phyloP scores from a whole-genome alignment of 768 basidiomycete species.

The Boletus rubropictus region DNA sequence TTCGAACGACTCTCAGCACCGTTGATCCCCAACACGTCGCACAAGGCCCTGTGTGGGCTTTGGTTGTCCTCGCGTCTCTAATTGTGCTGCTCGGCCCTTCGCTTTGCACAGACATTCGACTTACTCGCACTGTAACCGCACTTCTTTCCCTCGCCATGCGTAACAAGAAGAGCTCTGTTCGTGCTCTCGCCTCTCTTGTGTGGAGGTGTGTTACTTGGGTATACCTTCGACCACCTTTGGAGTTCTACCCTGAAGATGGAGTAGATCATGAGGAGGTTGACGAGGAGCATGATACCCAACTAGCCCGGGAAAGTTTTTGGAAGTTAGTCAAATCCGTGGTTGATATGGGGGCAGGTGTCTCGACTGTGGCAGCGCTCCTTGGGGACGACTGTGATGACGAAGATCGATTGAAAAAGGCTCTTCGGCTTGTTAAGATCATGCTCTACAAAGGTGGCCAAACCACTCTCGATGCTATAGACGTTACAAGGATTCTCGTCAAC shows the following conservation, averaged over 20 bases:
- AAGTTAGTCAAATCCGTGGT: conserved; percentile 47
- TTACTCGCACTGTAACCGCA: conserved; percentile 43
- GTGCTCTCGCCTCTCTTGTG: conserved; percentile 52
- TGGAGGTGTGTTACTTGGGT: conserved; percentile 68
- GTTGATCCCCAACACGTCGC: conserved; percentile 55
- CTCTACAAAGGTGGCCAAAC: conserved; percentile 45
- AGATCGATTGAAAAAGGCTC: conserved; percentile 37
- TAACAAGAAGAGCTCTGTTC: conserved; percentile 58
- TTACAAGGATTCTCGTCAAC: conserved; percentile 39
- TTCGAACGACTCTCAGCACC: conserved; percentile 55
- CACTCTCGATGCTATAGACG: conserved; percentile 51
- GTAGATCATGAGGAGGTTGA: conserved; percentile 15
- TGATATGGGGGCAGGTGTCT: conserved; percentile 54
- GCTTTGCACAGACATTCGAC: conserved; percentile 40
- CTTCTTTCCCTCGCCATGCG: conserved; percentile 52
- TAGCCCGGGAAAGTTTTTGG: conserved; percentile 38
- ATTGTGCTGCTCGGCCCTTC: conserved; percentile 60
- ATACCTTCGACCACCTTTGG: conserved; percentile 51
- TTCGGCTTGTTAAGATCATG: conserved; percentile 54
- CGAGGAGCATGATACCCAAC: conserved; percentile 22
- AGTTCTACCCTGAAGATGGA: conserved; percentile 18
- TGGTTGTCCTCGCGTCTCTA: conserved; percentile 59
- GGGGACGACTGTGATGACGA: conserved; percentile 38
- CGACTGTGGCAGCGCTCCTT: conserved; percentile 51
- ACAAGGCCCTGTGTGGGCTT: conserved; percentile 75